Evolutionary conservation across 2,329 filamentous ascomycete genomes (phyloP).

Genomic region (Beauveria sp.): DNA sequence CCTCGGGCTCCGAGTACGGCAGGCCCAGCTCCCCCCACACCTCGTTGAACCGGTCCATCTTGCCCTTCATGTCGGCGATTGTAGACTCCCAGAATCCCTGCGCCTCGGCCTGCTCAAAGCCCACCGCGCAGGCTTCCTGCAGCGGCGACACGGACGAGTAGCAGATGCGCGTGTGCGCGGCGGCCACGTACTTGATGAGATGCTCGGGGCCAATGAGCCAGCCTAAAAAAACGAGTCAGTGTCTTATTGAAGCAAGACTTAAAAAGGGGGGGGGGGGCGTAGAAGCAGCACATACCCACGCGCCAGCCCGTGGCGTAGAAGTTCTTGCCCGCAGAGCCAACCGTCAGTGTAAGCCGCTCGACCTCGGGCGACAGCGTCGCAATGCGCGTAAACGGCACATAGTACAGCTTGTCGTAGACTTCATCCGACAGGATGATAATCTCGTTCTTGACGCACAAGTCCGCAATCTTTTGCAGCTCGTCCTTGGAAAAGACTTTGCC

Average conservation of each 20-base stretch:
- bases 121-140: slow-evolving; percentile 89
- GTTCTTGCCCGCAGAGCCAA: slow-evolving; percentile 94
- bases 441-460: slow-evolving; percentile 84
- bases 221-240: slow-evolving; percentile 32
- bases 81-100: slow-evolving; percentile 82
- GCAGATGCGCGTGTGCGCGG: slow-evolving; percentile 92
- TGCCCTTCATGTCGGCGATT: slow-evolving; percentile 79
- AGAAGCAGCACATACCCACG: slow-evolving; percentile 44
- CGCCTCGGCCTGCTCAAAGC: slow-evolving; percentile 82
- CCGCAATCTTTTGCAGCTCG: slow-evolving; percentile 77
- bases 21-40: slow-evolving; percentile 68
- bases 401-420: slow-evolving; percentile 92
- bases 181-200: slow-evolving; percentile 83
- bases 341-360: slow-evolving; percentile 79
- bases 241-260: no score
- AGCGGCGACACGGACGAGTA: slow-evolving; percentile 89
- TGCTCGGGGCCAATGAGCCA: slow-evolving; percentile 88
- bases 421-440: slow-evolving; percentile 90
- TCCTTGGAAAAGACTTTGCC: slow-evolving; percentile 87
- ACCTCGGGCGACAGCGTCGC: slow-evolving; percentile 87
- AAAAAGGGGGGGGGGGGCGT: background rate
- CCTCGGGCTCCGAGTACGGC: slow-evolving; percentile 86
- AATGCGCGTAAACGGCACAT: slow-evolving; percentile 88
- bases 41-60: slow-evolving; percentile 80
- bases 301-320: slow-evolving; percentile 98